Conservation (phyloP, 2,329 filamentous ascomycete genomes). For the Samsoniella hepiali region DNA sequence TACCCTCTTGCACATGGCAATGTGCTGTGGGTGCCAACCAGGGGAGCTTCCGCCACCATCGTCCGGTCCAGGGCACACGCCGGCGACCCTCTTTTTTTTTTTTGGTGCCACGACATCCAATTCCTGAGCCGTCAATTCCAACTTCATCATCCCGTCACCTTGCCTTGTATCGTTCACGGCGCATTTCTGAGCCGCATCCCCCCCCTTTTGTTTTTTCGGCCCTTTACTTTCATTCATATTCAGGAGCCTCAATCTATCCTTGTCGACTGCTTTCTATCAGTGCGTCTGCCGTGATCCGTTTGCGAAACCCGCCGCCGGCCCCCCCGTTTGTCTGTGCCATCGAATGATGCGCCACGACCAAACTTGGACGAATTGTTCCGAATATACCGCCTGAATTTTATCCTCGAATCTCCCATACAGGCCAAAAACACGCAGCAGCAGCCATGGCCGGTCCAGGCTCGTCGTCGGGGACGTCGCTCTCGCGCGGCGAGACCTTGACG, state of each 20-base stretch:
- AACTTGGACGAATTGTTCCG: neutral
- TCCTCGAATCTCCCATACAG: neutral
- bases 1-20: neutral
- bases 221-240: constrained; percentile 16
- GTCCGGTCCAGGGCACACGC: neutral
- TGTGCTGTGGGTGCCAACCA: neutral
- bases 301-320: neutral
- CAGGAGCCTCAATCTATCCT: neutral
- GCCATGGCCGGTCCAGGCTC: constrained; percentile 15
- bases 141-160: neutral
- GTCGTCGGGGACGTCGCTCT: constrained; percentile 31
- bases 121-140: neutral
- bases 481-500: constrained; percentile 49
- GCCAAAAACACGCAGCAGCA: neutral
- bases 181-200: neutral
- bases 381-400: neutral
- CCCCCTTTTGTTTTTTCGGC: neutral
- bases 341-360: neutral
- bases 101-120: constrained; percentile 12
- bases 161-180: neutral
- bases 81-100: constrained; percentile 2
- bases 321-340: neutral
- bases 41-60: neutral
- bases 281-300: neutral
- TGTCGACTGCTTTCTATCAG: too few species aligned